A percentile compares a stretch with the other conserved stretches of the same genome.
phyloP scores from a whole-genome alignment of 192 early-diverging fungal genomes.

The Rhizophagus clarus region DNA sequence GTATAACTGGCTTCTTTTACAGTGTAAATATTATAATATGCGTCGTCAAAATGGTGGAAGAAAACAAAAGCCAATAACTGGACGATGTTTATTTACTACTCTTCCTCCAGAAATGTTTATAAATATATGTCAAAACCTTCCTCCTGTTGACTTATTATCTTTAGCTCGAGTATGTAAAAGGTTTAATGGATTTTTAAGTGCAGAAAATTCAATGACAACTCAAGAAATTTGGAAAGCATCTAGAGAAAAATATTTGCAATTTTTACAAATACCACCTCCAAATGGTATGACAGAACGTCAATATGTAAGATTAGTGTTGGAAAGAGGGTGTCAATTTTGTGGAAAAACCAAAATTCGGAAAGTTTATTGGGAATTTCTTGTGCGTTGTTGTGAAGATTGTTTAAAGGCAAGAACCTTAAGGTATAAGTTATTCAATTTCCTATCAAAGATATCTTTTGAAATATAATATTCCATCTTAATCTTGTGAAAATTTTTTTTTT shows the following conservation, averaged over 20 bases:
- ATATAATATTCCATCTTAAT: background rate
- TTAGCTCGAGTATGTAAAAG: constrained; percentile 23
- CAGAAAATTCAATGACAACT: constrained; percentile 8
- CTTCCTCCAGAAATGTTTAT: constrained; percentile 30
- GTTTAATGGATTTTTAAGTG: constrained; percentile 14
- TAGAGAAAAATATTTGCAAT: background rate
- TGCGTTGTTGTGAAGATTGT: constrained; percentile 18
- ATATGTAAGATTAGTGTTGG: constrained; percentile 11
- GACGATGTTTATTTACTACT: background rate
- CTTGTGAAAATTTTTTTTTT: too few relatives aligned
- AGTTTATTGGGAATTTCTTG: constrained; percentile 27
- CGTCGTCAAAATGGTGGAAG: background rate
- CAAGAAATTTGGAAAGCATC: constrained; percentile 25
- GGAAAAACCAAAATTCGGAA: constrained; percentile 10
- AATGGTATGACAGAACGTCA: constrained; percentile 12
- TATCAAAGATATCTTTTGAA: too few relatives aligned
- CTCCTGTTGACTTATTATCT: constrained; percentile 11
- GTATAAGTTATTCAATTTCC: background rate
- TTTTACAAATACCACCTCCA: constrained; percentile 21
- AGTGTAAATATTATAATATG: background rate
- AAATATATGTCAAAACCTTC: constrained; percentile 17
- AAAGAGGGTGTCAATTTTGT: constrained; percentile 27
- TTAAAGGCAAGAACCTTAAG: constrained; percentile 4
- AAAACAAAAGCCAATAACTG: background rate
- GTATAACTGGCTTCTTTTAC: background rate